Conservation (phyloP, 1,284 basidiomycete genomes). For the Takashimella koratensis region DNA sequence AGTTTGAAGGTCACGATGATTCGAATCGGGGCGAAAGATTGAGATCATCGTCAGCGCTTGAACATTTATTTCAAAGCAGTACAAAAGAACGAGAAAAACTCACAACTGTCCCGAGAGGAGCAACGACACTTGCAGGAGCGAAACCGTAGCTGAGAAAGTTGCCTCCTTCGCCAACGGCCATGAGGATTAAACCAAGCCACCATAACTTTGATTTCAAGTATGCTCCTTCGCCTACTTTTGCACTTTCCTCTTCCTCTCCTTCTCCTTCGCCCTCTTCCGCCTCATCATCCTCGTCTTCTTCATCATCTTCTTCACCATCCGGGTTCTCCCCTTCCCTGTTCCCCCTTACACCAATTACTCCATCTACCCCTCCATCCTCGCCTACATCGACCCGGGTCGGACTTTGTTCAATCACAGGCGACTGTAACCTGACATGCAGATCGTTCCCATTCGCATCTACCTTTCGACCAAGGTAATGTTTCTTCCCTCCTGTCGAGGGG, state of each 20-base stretch:
- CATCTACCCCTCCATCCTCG: not conserved
- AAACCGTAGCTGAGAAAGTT: constrained; percentile 89
- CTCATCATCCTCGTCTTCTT: constrained; percentile 6
- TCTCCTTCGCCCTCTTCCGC: constrained; percentile 2
- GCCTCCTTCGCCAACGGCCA: constrained; percentile 86
- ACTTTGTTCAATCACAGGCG: too few species aligned
- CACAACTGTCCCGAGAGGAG: constrained; percentile 82
- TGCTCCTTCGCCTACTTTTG: constrained; percentile 45
- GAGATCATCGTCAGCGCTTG: too few species aligned
- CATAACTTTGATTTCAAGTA: constrained; percentile 83
- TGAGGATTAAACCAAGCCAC: constrained; percentile 86
- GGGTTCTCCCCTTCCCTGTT: constrained; percentile 3
- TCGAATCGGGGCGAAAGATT: too few species aligned
- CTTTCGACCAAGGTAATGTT: too few species aligned
- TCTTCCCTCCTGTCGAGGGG: too few species aligned
- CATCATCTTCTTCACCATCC: constrained; percentile 4
- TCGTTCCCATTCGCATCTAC: too few species aligned
- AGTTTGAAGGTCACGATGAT: too few species aligned
- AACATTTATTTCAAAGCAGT: constrained; percentile 1
- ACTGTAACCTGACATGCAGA: too few species aligned
- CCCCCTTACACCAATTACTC: not conserved
- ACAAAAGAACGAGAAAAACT: constrained; percentile 41
- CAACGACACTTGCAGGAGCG: constrained; percentile 89
- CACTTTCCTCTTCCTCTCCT: constrained; percentile 46
- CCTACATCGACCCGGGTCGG: not conserved